phyloP scores from a whole-genome alignment of 1,139 yeast species.

The Hyphopichia burtonii region DNA sequence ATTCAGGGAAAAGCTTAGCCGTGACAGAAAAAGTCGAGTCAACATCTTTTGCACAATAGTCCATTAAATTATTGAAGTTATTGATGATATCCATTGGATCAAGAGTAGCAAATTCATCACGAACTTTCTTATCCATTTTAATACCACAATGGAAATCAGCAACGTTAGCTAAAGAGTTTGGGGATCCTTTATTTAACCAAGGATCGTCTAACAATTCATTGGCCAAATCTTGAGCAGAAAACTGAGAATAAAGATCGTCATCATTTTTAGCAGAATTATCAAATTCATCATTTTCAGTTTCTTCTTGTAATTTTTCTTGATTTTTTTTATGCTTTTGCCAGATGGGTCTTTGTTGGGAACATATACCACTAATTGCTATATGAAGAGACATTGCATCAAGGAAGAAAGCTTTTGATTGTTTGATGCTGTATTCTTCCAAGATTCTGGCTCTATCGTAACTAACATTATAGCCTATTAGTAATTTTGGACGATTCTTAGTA shows the following conservation, averaged over 20 bases:
- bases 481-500: conserved; percentile 44
- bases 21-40: conserved; percentile 71
- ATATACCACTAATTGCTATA: conserved; percentile 87
- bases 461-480: conserved; percentile 86
- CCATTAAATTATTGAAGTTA: conserved; percentile 60
- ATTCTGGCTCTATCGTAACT: conserved; percentile 89
- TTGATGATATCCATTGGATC: conserved; percentile 56
- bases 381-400: conserved; percentile 93
- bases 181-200: conserved; percentile 75
- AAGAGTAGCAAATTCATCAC: conserved; percentile 62
- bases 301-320: conserved; percentile 16
- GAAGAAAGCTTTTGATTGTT: conserved; percentile 69
- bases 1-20: conserved; percentile 66
- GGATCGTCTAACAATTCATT: conserved; percentile 54
- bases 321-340: conserved; percentile 66
- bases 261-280: conserved; percentile 4
- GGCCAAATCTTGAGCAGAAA: conserved; percentile 20
- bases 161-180: conserved; percentile 80
- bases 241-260: conserved; percentile 9
- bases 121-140: conserved; percentile 59
- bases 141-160: conserved; percentile 78
- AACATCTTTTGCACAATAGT: conserved; percentile 87
- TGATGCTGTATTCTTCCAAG: conserved; percentile 74
- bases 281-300: conserved; percentile 14
- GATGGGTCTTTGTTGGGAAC: conserved; percentile 82